phyloP scores from a whole-genome alignment of 106 monocot genomes.

The Acorus calamus region DNA sequence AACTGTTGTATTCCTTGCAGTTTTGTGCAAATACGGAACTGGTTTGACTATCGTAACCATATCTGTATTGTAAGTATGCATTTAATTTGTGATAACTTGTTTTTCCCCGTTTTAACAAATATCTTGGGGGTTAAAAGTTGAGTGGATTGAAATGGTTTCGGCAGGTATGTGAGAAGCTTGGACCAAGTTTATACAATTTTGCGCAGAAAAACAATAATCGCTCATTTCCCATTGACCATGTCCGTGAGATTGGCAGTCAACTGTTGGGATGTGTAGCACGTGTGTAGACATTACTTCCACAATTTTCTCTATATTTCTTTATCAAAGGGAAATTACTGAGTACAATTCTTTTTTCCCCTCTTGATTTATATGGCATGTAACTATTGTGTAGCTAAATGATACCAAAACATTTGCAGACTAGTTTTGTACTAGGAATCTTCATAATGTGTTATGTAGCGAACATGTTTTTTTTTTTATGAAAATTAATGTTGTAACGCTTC shows the following conservation, averaged over 20 bases:
- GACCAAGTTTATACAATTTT: slow-evolving; percentile 98
- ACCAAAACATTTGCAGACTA: too few relatives aligned
- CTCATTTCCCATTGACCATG: slow-evolving; percentile 95
- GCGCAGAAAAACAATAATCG: slow-evolving; percentile 94
- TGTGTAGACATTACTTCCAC: slow-evolving; percentile 35
- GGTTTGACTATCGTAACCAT: too few relatives aligned
- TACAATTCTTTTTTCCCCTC: too few relatives aligned
- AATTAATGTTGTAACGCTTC: too few relatives aligned
- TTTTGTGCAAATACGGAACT: too few relatives aligned
- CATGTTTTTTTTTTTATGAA: slow-evolving; percentile 11
- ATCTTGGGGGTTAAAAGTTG: slow-evolving; percentile 6
- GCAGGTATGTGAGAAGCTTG: slow-evolving; percentile 99
- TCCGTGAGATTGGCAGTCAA: slow-evolving; percentile 97
- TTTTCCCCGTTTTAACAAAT: too few relatives aligned
- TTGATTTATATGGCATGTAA: too few relatives aligned
- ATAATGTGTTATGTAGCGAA: not conserved
- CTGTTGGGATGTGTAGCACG: slow-evolving; percentile 99
- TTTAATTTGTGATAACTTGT: too few relatives aligned
- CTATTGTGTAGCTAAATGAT: too few relatives aligned
- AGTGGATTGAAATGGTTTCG: slow-evolving; percentile 62
- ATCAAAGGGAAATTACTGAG: slow-evolving; percentile 15
- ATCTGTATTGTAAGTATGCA: too few relatives aligned
- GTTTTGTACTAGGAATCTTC: too few relatives aligned
- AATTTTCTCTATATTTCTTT: slow-evolving; percentile 16
- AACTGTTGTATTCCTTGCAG: too few relatives aligned